phyloP scores from a whole-genome alignment of 1,284 basidiomycete species.

The Vanrija humicola region DNA sequence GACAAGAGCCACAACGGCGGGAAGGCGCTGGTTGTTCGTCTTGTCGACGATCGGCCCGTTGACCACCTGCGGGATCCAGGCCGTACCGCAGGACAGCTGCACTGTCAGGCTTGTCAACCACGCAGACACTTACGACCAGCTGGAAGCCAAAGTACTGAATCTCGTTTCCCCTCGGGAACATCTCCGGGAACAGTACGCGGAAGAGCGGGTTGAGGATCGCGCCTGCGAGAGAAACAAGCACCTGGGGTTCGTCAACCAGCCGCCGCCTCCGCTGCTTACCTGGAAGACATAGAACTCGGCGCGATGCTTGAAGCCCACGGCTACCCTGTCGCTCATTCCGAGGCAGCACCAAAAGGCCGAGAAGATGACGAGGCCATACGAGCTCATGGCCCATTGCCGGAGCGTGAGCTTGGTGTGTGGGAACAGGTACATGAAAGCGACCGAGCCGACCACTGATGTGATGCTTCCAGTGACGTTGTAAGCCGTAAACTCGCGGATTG shows the following conservation, averaged over 20 bases:
- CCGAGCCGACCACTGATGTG: neutral
- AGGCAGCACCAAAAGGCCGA: conserved; percentile 5
- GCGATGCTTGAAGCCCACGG: conserved; percentile 7
- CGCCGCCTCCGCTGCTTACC: no score
- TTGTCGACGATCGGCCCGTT: conserved; percentile 7
- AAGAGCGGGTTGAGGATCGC: conserved; percentile 4
- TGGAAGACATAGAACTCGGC: conserved; percentile 9
- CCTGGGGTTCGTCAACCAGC: neutral
- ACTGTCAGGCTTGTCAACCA: no score
- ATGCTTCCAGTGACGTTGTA: conserved; percentile 3
- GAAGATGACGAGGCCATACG: neutral
- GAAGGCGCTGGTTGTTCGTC: conserved; percentile 7
- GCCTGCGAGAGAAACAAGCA: conserved; percentile 1
- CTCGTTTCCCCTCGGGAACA: conserved; percentile 9
- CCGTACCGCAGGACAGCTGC: conserved; percentile 1
- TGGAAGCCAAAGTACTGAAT: conserved; percentile 12
- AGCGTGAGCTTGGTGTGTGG: conserved; percentile 1
- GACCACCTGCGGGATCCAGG: conserved; percentile 8
- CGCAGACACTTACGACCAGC: neutral
- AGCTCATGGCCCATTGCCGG: conserved; percentile 5
- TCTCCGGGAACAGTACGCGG: conserved; percentile 7
- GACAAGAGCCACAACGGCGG: neutral
- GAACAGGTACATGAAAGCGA: conserved; percentile 4
- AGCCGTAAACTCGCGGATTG: conserved; percentile 3
- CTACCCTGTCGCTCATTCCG: neutral